Evolutionary conservation across 495 filamentous ascomycete species (phyloP).

Genomic region (Podospora pseudopauciseta): DNA sequence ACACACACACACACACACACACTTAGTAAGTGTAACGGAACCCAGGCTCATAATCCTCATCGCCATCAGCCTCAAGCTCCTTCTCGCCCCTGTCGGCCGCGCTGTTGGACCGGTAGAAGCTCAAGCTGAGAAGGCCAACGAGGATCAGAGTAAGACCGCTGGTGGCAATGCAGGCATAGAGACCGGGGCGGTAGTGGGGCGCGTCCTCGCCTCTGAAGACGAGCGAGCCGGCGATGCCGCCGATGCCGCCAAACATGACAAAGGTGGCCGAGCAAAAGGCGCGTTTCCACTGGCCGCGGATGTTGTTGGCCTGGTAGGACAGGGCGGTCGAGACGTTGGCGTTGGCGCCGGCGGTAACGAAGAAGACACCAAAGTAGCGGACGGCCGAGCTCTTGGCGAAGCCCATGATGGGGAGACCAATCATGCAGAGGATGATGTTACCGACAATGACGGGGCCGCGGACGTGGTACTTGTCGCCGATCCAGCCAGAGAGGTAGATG

Average conservation of each 20-base stretch:
- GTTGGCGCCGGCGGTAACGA: conserved; percentile 57
- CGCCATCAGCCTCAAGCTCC: conserved; percentile 39
- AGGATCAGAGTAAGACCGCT: conserved; percentile 36
- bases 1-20: background rate
- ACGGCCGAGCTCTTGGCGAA: conserved; percentile 48
- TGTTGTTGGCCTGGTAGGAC: conserved; percentile 66
- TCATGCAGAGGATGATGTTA: conserved; percentile 48
- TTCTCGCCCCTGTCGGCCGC: conserved; percentile 45
- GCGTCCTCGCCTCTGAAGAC: conserved; percentile 49
- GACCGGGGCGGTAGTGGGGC: conserved; percentile 40
- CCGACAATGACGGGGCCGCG: conserved; percentile 56
- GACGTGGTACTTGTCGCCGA: conserved; percentile 54
- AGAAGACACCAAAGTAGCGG: conserved; percentile 63
- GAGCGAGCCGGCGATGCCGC: conserved; percentile 56
- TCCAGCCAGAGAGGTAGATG: conserved; percentile 52
- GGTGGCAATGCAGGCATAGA: conserved; percentile 45
- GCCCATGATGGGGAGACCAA: conserved; percentile 51
- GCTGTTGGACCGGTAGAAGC: conserved; percentile 36
- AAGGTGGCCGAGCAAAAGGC: conserved; percentile 59
- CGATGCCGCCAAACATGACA: conserved; percentile 56
- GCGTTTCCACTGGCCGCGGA: conserved; percentile 65
- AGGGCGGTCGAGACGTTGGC: conserved; percentile 56
- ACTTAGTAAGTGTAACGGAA: conserved; percentile 50
- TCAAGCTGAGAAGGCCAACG: conserved; percentile 31
- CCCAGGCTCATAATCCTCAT: conserved; percentile 35